Conservation (phyloP, 257 asterid genomes). For the Forsythia suspensa region DNA sequence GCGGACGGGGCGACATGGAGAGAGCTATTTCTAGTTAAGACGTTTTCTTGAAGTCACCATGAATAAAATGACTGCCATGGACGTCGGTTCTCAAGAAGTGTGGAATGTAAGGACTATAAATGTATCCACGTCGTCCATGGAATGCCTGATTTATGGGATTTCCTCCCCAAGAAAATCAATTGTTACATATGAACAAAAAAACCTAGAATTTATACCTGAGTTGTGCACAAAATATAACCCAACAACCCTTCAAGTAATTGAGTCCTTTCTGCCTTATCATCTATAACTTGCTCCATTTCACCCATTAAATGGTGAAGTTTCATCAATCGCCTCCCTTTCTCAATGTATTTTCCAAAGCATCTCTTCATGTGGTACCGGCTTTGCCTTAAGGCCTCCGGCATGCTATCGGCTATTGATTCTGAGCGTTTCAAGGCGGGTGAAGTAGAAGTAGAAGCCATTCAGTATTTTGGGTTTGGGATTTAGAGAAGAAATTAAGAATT, state of each 20-base stretch:
- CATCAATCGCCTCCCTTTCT: slow-evolving; percentile 74
- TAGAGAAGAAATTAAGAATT: not conserved
- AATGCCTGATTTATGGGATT: too few relatives aligned
- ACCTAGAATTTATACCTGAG: slow-evolving; percentile 47
- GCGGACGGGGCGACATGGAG: too few relatives aligned
- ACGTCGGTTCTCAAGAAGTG: too few relatives aligned
- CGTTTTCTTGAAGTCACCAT: too few relatives aligned
- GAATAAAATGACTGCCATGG: too few relatives aligned
- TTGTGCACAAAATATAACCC: slow-evolving; percentile 88
- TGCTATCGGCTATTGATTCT: slow-evolving; percentile 66
- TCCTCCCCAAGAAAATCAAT: too few relatives aligned
- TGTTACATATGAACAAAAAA: too few relatives aligned
- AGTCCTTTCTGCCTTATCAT: slow-evolving; percentile 59
- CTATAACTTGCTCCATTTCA: slow-evolving; percentile 81
- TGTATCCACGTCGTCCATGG: too few relatives aligned
- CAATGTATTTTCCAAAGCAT: slow-evolving; percentile 73
- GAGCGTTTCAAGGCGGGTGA: slow-evolving; percentile 62
- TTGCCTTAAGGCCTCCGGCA: slow-evolving; percentile 92
- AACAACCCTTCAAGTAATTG: slow-evolving; percentile 74
- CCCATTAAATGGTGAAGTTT: slow-evolving; percentile 64
- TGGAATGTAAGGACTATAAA: too few relatives aligned
- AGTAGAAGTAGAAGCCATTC: slow-evolving; percentile 44
- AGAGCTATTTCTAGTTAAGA: not conserved
- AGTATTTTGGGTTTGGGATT: not conserved
- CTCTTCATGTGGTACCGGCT: slow-evolving; percentile 90